Evolutionary conservation across 1,139 yeast species (phyloP), one percentile per base, ranked within the genome.

Genomic region (Pneumocystis wakefieldiae): DNA sequence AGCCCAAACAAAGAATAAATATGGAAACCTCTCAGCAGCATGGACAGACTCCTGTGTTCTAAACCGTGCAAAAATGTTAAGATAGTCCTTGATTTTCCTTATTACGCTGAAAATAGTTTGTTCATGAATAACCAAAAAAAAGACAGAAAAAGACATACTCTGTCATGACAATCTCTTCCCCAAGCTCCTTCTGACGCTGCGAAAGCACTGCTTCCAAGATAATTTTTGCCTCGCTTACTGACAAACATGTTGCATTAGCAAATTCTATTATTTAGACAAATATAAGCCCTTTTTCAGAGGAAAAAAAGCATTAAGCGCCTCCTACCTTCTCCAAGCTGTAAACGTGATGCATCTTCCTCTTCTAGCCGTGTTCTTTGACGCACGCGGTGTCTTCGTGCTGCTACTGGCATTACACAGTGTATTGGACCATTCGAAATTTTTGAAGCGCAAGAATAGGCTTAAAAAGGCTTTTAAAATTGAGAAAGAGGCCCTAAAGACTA

Each of bases 11-110:
- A 87, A 70, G 91, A 78, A 68, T 91, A 77, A 87, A 87, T 72
- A 91, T 4, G 7, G 8, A 7, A 1, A 64, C 66, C 66, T 60
- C 53, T 65, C 97, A 41, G 90, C 97, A 0, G 97, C 96, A 67
- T 88, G 86, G 42, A 95, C 92, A 0, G 97, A 88, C 67, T 91
- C 92, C 62, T 90, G 86, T 73, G 90, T 95, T 75, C 89, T 85
- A 75, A 91, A 92, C 69, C 97, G 80, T 8, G 97, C 85, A 76
- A 92, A 92, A 61, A 83, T 83, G 3, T 94, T 81, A 67, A 94
- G 78, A 73, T 89, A 90, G 72, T 90, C 94, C 74, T 92, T 82
- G 0, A 98, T 89, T 73, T 92, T 92, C 73, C 92, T 90, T 76
- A 92, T 79, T 64, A 92, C 94, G 73, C 87, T 72, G 61, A 19